Evolutionary conservation across 306 rosid species (phyloP).

Genomic region (Psophocarpus tetragonolobus): DNA sequence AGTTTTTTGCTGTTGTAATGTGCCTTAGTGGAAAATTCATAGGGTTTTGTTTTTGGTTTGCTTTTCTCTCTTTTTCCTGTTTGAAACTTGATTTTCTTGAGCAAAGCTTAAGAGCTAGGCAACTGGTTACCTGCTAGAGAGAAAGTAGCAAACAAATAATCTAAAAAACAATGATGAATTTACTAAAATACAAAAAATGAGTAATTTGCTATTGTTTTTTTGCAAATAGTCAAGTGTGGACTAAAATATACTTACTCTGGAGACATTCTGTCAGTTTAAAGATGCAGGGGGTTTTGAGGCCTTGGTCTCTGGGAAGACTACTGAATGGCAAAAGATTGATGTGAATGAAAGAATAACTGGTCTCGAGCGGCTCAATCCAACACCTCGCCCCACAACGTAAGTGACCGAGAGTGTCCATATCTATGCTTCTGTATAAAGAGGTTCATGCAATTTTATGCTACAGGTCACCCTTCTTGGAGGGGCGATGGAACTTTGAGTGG

Average conservation of each 20-base stretch:
- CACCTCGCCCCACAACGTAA: conserved; percentile 96
- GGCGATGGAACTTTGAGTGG: conserved; percentile 96
- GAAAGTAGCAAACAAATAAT: not conserved
- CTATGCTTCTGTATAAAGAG: conserved; percentile 34
- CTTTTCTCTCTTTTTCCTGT: not conserved
- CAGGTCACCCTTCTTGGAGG: conserved; percentile 98
- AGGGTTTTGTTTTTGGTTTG: not conserved
- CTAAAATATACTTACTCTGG: conserved; percentile 33
- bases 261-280: conserved; percentile 66
- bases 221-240: conserved; percentile 5
- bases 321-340: conserved; percentile 78
- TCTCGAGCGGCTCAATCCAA: conserved; percentile 95
- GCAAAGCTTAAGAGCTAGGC: not conserved
- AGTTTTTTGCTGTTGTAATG: not conserved
- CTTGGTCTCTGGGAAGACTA: conserved; percentile 79
- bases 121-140: not conserved
- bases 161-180: not conserved
- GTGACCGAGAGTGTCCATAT: conserved; percentile 23
- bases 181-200: not conserved
- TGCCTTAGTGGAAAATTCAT: not conserved
- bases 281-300: conserved; percentile 96
- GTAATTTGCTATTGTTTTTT: not conserved
- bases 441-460: conserved; percentile 48
- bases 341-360: conserved; percentile 93
- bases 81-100: not conserved